Base-by-base conservation (phyloP, 352 stramenopile species). In the Plasmopara viticola region DNA sequence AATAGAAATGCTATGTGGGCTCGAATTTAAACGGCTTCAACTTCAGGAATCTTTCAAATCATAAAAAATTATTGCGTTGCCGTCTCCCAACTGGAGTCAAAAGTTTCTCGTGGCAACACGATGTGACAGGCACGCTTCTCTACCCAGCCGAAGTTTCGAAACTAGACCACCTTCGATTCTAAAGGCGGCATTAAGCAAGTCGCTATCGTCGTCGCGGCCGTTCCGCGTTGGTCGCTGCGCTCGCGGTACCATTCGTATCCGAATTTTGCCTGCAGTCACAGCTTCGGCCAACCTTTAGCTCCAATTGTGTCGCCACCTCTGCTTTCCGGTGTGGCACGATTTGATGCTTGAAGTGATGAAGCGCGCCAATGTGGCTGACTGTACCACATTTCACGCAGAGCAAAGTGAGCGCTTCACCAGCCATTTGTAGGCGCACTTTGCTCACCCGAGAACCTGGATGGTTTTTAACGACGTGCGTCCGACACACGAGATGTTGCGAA, bases 71-170 rank as follows among this genome's bases (percentile, higher is more conserved):
- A 25, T 25, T 3, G 20, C 20, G 20, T 25, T 25, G 20, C 20
- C 20, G 20, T 25, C 20, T 25, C 20, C 20, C 20, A 25, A 25
- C 20, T 25, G 20, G 3, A 3, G 1, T 25, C 20, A 25, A 15
- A 28, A 4, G n/a, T 37, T n/a, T 25, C 47, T 40, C 48, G 9
- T 74, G 59, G 60, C 56, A 62, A 34, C 69, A 56, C 40, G 78
- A 92, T 55, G 78, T 72, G 29, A 92, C 75, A n/a, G 75, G 75
- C 34, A 92, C 82, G 53, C 60, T 92, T 44, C 42, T 90, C 37
- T 70, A 63, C 3, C 73, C 62, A 18, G 70, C 66, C n/a, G 65
- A 74, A 46, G 12, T 58, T 40, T 62, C 78, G 20, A 70, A 75
- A 2, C 31, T 33, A 5, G 85, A 69, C 10, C 89, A 90, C 47